These are phyloP conservation scores for Lactarius psammicola DNA, from an alignment of 768 basidiomycete genomes.

Conservation along the genomic window DNA sequence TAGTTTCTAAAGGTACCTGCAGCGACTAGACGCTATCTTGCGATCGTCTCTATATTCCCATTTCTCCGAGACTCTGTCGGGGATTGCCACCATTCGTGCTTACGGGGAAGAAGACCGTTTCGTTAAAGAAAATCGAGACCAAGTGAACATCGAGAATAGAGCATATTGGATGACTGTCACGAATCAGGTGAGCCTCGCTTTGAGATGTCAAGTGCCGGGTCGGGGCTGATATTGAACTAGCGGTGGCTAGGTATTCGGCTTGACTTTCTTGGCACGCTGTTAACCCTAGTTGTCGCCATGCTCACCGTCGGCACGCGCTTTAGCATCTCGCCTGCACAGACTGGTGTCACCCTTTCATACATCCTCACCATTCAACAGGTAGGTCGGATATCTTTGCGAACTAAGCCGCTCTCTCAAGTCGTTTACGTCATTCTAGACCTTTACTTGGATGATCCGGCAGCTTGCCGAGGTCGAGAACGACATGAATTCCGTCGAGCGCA, in stretches of 20 bases:
- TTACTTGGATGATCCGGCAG: slow-evolving; percentile 76
- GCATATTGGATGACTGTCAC: slow-evolving; percentile 86
- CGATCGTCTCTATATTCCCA: slow-evolving; percentile 87
- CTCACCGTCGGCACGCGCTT: slow-evolving; percentile 73
- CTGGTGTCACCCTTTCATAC: slow-evolving; percentile 74
- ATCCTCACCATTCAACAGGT: slow-evolving; percentile 77
- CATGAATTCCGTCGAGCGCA: slow-evolving; percentile 88
- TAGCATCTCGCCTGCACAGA: slow-evolving; percentile 75
- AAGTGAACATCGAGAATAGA: slow-evolving; percentile 81
- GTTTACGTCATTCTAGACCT: slow-evolving; percentile 40
- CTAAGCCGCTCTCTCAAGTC: slow-evolving; percentile 1
- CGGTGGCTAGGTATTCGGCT: slow-evolving; percentile 88
- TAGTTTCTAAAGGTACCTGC: slow-evolving; percentile 12
- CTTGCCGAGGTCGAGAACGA: slow-evolving; percentile 87
- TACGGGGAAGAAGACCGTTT: slow-evolving; percentile 82
- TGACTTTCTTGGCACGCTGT: slow-evolving; percentile 73
- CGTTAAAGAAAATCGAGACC: slow-evolving; percentile 65
- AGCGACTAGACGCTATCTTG: slow-evolving; percentile 77
- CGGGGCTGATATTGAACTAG: slow-evolving; percentile 67
- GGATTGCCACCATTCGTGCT: slow-evolving; percentile 83
- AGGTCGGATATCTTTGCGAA: slow-evolving; percentile 26
- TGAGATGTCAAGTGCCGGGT: slow-evolving; percentile 45
- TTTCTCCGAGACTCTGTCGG: slow-evolving; percentile 88
- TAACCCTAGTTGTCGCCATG: slow-evolving; percentile 78
- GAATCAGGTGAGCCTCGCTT: slow-evolving; percentile 55